A percentile compares a stretch with the other conserved stretches of the same genome.
Evolutionary conservation across 202 grass and related monocot species (phyloP).

Genomic region (Setaria italica): DNA sequence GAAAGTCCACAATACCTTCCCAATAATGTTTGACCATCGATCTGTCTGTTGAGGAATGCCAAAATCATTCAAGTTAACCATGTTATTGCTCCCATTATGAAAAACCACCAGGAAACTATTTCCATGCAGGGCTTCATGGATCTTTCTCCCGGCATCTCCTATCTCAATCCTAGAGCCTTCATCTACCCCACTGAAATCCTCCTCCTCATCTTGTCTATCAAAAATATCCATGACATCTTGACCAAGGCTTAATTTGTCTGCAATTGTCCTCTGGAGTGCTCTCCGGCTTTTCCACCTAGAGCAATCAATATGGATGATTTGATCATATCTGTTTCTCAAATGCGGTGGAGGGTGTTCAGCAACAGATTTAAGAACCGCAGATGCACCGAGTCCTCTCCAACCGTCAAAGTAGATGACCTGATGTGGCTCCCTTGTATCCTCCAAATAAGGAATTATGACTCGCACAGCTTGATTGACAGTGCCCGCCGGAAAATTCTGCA

Average conservation of each 20-base stretch:
- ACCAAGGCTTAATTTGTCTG: background rate
- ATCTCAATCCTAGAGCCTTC: background rate
- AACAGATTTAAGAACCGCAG: background rate
- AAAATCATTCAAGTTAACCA: background rate
- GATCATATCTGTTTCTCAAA: background rate
- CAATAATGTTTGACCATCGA: background rate
- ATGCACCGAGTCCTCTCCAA: background rate
- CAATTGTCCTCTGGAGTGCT: background rate
- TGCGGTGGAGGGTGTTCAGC: background rate
- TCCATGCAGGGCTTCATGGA: background rate
- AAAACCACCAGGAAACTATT: background rate
- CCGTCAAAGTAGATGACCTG: background rate
- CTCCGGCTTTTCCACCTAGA: constrained; percentile 16
- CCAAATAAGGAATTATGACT: fast-evolving
- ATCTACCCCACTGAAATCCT: background rate
- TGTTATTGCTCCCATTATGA: background rate
- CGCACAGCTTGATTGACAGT: background rate
- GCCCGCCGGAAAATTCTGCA: fast-evolving
- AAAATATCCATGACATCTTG: background rate
- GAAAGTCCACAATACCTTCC: constrained; percentile 31
- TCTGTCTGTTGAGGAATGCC: background rate
- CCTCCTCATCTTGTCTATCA: background rate
- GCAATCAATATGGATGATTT: constrained; percentile 1
- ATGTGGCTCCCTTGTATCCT: background rate
- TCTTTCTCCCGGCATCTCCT: fast-evolving